Evolutionary conservation across 2,329 filamentous ascomycete genomes (phyloP).

Genomic region (Mariannaea sp.): DNA sequence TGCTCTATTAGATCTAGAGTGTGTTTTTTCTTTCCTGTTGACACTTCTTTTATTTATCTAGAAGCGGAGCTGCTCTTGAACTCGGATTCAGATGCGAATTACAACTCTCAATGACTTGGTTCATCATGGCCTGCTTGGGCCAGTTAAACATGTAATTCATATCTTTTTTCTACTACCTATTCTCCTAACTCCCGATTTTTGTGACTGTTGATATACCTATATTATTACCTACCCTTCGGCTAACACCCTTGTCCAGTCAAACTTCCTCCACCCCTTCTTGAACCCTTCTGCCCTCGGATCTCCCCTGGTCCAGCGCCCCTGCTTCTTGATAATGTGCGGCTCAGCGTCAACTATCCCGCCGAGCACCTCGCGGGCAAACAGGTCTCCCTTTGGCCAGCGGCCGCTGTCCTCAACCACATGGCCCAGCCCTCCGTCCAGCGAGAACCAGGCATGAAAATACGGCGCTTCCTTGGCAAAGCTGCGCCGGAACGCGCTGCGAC

Average conservation of each 20-base stretch:
- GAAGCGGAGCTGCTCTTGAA: no score
- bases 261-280: conserved; percentile 84
- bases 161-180: no score
- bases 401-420: conserved; percentile 86
- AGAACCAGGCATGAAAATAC: conserved; percentile 98
- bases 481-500: conserved; percentile 79
- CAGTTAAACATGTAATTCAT: no score
- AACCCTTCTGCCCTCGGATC: conserved; percentile 76
- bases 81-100: no score
- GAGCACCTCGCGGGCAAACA: conserved; percentile 90
- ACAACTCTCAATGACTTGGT: no score
- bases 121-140: no score
- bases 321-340: conserved; percentile 83
- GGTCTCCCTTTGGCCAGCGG: conserved; percentile 87
- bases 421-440: conserved; percentile 86
- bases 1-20: no score
- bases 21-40: no score
- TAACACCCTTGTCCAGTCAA: conserved; percentile 79
- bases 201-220: no score
- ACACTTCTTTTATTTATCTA: no score
- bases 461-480: conserved; percentile 94
- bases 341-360: conserved; percentile 89
- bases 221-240: conserved; percentile 46
- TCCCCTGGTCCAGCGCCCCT: conserved; percentile 79
- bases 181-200: no score